These are phyloP conservation scores for Coemansia sp. DNA, from an alignment of 192 early-diverging fungal genomes.

Conservation along the genomic window DNA sequence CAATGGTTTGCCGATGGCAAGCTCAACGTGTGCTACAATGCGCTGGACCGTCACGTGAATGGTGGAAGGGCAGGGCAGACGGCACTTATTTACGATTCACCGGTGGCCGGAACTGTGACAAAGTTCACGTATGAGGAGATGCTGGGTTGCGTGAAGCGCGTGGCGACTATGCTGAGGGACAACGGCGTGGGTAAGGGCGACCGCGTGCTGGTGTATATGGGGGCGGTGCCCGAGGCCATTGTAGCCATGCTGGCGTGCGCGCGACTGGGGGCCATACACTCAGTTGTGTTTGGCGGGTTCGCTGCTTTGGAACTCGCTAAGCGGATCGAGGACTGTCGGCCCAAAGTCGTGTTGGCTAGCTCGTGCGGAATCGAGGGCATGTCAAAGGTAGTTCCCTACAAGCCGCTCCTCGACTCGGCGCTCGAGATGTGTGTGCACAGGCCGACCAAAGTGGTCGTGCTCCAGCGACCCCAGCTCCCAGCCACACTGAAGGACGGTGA, in stretches of 20 bases:
- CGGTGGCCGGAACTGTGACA: conserved; percentile 56
- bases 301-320: conserved; percentile 74
- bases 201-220: conserved; percentile 80
- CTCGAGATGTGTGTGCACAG: conserved; percentile 53
- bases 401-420: conserved; percentile 73
- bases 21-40: conserved; percentile 74
- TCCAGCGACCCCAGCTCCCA: conserved; percentile 62
- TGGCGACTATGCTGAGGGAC: conserved; percentile 62
- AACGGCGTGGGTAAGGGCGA: conserved; percentile 68
- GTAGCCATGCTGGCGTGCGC: conserved; percentile 84
- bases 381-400: conserved; percentile 66
- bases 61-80: conserved; percentile 57
- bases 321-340: conserved; percentile 77
- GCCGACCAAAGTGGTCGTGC: conserved; percentile 56
- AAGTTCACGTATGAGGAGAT: conserved; percentile 68
- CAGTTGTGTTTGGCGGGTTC: conserved; percentile 81
- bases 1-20: conserved; percentile 69
- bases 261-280: conserved; percentile 76
- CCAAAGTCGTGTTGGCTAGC: conserved; percentile 70
- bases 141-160: conserved; percentile 60
- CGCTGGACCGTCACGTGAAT: conserved; percentile 63
- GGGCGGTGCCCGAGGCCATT: conserved; percentile 77
- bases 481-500: conserved; percentile 50
- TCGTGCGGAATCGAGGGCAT: conserved; percentile 79
- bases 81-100: conserved; percentile 75